A percentile compares a stretch with the other conserved stretches of the same genome.
Conservation (phyloP, 192 early-diverging fungal species). For the Coemansia furcata region DNA sequence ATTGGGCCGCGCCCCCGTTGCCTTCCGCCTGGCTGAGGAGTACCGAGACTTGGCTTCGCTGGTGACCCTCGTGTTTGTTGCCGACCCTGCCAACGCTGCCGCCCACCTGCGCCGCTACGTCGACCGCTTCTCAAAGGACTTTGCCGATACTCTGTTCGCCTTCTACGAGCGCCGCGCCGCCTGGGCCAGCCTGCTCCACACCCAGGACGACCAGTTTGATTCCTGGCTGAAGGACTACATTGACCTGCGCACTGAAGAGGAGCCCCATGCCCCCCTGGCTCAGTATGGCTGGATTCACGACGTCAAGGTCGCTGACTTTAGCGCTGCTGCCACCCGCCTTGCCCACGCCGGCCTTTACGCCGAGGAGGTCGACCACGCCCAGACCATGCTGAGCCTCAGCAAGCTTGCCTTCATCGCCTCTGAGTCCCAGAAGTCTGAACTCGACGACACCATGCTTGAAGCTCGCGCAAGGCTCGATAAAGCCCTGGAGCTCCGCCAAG, state of each 20-base stretch:
- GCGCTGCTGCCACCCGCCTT: constrained; percentile 29
- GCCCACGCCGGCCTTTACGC: constrained; percentile 33
- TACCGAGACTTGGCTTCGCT: constrained; percentile 40
- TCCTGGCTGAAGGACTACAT: constrained; percentile 31
- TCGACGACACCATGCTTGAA: constrained; percentile 12
- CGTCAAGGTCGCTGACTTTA: constrained; percentile 33
- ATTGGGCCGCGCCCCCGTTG: constrained; percentile 30
- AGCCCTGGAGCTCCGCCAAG: constrained; percentile 36
- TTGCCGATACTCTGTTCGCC: constrained; percentile 37
- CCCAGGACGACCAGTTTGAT: constrained; percentile 16
- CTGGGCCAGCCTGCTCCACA: constrained; percentile 42
- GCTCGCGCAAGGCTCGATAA: constrained; percentile 35
- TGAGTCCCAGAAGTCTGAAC: constrained; percentile 1
- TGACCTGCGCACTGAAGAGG: constrained; percentile 7
- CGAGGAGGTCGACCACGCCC: constrained; percentile 20
- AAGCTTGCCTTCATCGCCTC: constrained; percentile 35
- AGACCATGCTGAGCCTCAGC: constrained; percentile 40
- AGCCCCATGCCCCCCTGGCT: constrained; percentile 11
- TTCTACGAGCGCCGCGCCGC: constrained; percentile 48
- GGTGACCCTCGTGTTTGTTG: constrained; percentile 32
- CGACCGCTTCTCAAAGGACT: constrained; percentile 26
- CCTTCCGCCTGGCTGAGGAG: constrained; percentile 46
- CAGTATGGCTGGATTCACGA: constrained; percentile 47
- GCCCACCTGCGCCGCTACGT: constrained; percentile 27
- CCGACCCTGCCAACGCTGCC: constrained; percentile 23